Base-by-base conservation (phyloP, 2,329 filamentous ascomycete genomes). In the Periconia digitata region DNA sequence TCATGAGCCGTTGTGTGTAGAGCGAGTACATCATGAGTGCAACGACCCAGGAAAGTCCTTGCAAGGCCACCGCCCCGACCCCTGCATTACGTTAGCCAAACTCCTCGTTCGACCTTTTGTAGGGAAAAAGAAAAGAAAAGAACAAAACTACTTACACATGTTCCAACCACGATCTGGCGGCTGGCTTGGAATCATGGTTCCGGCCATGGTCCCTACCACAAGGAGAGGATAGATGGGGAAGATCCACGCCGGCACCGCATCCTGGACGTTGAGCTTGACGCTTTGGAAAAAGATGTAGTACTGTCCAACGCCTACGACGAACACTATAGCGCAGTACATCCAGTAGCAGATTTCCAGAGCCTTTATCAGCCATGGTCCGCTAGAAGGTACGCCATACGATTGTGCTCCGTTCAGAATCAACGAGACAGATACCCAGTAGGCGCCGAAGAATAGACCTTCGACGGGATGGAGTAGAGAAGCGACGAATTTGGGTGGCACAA, bases 371-470 rank as follows among this genome's bases (percentile, higher is more conserved):
- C 79, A 78, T 0, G 70, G 59, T 1, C 80, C 79, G 23, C 77
- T 69, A 1, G 75, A 70, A 0, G 83, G 81, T 13, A 86, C 81
- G 17, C 80, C 84, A 63, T 87, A 90, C 4, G 76, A 73, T 44
- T 87, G 79, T 0, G 84, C 83, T 45, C 81, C 81, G 3, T 82
- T 82, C 51, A 90, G 81, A 46, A 90, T 76, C 0, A 85, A 85
- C 6, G 85, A 83, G 10, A 87, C 55, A 6, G 81, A 80, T 10
- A 90, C 74, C 76, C 86, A 87, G 64, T 84, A 86, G 0, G 85
- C 85, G 1, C 85, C 83, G 44, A 89, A 78, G 73, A 89, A 89
- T 60, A 90, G 80, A 3, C 83, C 81, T 63, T 90, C 85, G n/a
- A 82, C 76, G 4, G 81, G 77, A 57, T 88, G 83, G 20, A 79